Percentiles rank a stretch among this genome's conserved stretches.
These are phyloP conservation scores for Citrus unshiu DNA, from an alignment of 345 rosid species.

Conservation along the genomic window DNA sequence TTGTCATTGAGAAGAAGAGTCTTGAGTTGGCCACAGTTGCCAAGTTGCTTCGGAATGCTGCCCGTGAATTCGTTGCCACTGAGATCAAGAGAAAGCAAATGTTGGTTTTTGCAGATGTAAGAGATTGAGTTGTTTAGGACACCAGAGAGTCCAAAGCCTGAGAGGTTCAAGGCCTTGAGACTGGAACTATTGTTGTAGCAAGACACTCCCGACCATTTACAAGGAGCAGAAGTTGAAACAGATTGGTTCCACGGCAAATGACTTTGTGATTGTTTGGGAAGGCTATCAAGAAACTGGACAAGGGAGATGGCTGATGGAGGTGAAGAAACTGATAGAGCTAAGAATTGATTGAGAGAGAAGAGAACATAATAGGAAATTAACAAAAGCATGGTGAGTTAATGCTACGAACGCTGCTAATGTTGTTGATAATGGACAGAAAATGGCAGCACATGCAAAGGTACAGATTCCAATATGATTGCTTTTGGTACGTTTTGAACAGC, in stretches of 20 bases:
- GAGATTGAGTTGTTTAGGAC: constrained; percentile 24
- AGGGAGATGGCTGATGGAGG: constrained; percentile 25
- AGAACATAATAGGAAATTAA: constrained; percentile 11
- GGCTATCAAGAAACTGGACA: constrained; percentile 31
- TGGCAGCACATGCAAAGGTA: constrained; percentile 7
- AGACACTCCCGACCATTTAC: constrained; percentile 36
- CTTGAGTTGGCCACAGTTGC: constrained; percentile 23
- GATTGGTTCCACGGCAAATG: constrained; percentile 35
- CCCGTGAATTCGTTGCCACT: constrained; percentile 40
- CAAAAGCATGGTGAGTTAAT: constrained; percentile 13
- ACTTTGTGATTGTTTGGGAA: constrained; percentile 25
- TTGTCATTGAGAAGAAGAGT: constrained; percentile 31
- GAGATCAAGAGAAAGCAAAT: constrained; percentile 33
- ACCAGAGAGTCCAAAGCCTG: constrained; percentile 32
- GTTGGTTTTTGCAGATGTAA: constrained; percentile 27
- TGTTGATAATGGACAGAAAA: not conserved
- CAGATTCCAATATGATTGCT: constrained; percentile 1
- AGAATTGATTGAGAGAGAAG: constrained; percentile 1
- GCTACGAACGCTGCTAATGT: not conserved
- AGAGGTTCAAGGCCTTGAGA: constrained; percentile 35
- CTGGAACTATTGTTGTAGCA: constrained; percentile 24
- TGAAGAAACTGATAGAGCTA: constrained; percentile 14
- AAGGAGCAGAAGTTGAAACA: constrained; percentile 18
- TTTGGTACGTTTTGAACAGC: not conserved
- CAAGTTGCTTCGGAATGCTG: constrained; percentile 26